phyloP scores from a whole-genome alignment of 345 rosid genomes.

The Euphorbia pulcherrima region DNA sequence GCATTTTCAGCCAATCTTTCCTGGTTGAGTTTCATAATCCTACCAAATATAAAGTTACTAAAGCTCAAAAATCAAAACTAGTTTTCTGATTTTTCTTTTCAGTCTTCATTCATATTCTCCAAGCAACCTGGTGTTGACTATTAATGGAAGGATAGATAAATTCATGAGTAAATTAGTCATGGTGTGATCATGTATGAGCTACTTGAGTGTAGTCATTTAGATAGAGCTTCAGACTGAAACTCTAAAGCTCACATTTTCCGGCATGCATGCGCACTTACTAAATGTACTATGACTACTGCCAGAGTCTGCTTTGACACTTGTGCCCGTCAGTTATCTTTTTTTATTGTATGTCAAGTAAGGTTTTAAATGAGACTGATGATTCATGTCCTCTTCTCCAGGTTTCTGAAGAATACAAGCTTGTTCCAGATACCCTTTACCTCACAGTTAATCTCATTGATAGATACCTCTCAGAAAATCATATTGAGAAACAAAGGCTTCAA shows the following conservation, averaged over 20 bases:
- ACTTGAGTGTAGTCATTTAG: background rate
- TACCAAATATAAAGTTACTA: background rate
- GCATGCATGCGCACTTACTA: background rate
- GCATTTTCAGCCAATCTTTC: background rate
- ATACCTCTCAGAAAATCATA: conserved; percentile 59
- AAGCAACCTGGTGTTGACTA: background rate
- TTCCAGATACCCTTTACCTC: conserved; percentile 90
- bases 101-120: background rate
- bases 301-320: background rate
- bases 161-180: background rate
- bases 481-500: conserved; percentile 85
- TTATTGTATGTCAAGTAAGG: background rate
- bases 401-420: conserved; percentile 81
- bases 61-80: background rate
- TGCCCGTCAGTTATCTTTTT: background rate
- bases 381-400: conserved; percentile 51
- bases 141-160: background rate
- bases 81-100: background rate
- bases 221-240: background rate
- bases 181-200: background rate
- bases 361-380: conserved; percentile 10
- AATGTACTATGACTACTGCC: background rate
- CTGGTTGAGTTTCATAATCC: background rate
- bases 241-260: background rate
- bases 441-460: conserved; percentile 87